phyloP scores from a whole-genome alignment of 2,329 filamentous ascomycete species.

The Diaporthe amygdali region DNA sequence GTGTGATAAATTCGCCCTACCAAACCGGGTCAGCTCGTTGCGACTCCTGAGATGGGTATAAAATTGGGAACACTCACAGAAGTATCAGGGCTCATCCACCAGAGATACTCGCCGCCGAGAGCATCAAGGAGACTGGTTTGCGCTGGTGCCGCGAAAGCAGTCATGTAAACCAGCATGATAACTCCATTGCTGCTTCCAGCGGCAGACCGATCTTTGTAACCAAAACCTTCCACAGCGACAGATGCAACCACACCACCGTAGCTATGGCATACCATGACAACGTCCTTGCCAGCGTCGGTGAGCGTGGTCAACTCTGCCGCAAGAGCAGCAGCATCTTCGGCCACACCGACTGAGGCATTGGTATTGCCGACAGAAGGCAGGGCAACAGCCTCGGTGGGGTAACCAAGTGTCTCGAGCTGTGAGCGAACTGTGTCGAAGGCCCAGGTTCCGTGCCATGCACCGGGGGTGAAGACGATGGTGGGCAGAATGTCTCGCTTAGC shows the following conservation, averaged over 20 bases:
- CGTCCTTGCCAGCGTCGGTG: conserved; percentile 18
- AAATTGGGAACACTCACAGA: background rate
- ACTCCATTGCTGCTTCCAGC: conserved; percentile 14
- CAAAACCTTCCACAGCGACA: conserved; percentile 15
- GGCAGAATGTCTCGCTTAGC: conserved; percentile 6
- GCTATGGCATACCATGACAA: conserved; percentile 24
- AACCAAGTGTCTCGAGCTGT: conserved; percentile 38
- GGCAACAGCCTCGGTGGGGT: conserved; percentile 35
- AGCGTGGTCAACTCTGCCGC: conserved; percentile 11
- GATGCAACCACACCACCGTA: conserved; percentile 24
- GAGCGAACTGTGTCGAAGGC: conserved; percentile 36
- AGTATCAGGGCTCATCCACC: conserved; percentile 17
- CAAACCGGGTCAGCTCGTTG: background rate
- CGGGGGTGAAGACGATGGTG: conserved; percentile 43
- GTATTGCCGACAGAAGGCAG: conserved; percentile 40
- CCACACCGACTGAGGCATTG: conserved; percentile 31
- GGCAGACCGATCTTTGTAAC: conserved; percentile 10
- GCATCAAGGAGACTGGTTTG: conserved; percentile 16
- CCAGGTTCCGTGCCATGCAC: conserved; percentile 42
- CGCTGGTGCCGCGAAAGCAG: conserved; percentile 16
- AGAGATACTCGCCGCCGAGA: conserved; percentile 12
- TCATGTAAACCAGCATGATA: conserved; percentile 20
- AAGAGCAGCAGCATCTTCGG: conserved; percentile 12
- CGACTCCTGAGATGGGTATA: background rate
- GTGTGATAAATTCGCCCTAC: conserved; percentile 20